Evolutionary conservation across 202 grass and related monocot species (phyloP).

Genomic region (Carex sylvatica): DNA sequence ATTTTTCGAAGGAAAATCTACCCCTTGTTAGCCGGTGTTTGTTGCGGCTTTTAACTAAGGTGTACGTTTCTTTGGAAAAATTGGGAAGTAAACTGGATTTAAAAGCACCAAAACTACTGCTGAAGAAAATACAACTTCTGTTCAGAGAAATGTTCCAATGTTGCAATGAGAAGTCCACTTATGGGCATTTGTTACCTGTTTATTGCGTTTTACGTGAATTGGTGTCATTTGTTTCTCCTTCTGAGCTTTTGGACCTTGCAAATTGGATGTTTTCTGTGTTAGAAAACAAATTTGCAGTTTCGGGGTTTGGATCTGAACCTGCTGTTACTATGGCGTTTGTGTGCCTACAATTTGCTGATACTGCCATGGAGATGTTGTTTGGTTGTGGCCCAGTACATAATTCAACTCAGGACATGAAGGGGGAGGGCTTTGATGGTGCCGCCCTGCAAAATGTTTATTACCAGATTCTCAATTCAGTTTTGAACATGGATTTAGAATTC

Average conservation of each 20-base stretch:
- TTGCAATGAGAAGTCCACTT: constrained; percentile 45
- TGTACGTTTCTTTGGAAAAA: constrained; percentile 46
- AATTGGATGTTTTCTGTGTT: constrained; percentile 67
- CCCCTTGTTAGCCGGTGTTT: constrained; percentile 51
- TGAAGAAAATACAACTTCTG: constrained; percentile 46
- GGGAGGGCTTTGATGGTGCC: constrained; percentile 38
- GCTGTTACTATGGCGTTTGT: constrained; percentile 38
- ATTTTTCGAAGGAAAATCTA: constrained; percentile 54
- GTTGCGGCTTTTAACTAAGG: constrained; percentile 61
- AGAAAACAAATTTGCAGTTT: constrained; percentile 24
- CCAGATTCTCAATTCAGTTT: constrained; percentile 55
- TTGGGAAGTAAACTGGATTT: constrained; percentile 43
- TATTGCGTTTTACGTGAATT: constrained; percentile 57
- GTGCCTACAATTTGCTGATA: constrained; percentile 61
- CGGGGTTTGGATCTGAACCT: constrained; percentile 38
- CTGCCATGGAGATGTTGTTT: constrained; percentile 55
- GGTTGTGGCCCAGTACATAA: constrained; percentile 33
- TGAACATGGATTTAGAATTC: constrained; percentile 65
- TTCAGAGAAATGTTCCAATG: constrained; percentile 71
- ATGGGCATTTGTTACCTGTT: constrained; percentile 49
- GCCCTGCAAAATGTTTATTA: constrained; percentile 61
- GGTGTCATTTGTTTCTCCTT: constrained; percentile 56
- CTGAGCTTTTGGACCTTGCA: constrained; percentile 67
- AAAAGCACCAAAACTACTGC: constrained; percentile 41
- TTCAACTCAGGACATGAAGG: constrained; percentile 38